phyloP scores from a whole-genome alignment of 2,329 filamentous ascomycete species.

The Fonsecaea monophora region DNA sequence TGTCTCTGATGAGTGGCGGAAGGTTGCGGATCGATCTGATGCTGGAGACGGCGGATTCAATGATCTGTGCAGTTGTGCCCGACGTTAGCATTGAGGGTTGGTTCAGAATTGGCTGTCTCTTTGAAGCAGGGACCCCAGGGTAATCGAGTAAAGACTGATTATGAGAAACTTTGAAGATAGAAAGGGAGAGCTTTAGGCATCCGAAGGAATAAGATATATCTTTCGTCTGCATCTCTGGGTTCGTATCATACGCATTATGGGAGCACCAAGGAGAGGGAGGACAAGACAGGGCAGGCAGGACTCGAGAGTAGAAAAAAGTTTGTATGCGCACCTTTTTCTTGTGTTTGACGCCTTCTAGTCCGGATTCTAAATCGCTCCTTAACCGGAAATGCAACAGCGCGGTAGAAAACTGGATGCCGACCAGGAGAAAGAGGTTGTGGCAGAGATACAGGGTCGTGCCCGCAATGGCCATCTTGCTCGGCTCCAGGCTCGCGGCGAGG shows the following conservation, averaged over 20 bases:
- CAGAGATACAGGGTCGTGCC: conserved; percentile 56
- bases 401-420: conserved; percentile 26
- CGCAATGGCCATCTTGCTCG: conserved; percentile 58
- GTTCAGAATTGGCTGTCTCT: no score
- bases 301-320: background rate
- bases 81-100: no score
- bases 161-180: no score
- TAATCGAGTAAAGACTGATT: background rate
- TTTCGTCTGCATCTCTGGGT: no score
- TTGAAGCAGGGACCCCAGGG: no score
- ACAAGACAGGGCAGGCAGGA: no score
- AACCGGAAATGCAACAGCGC: conserved; percentile 24
- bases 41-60: conserved; percentile 29
- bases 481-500: conserved; percentile 56
- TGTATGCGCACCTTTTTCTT: conserved; percentile 4
- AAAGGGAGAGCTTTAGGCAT: no score
- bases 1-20: conserved; percentile 11
- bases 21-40: conserved; percentile 18
- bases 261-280: no score
- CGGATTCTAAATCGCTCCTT: background rate
- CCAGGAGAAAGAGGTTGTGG: conserved; percentile 24
- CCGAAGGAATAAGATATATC: no score
- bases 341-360: conserved; percentile 14
- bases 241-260: no score
- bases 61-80: conserved; percentile 16